Percentiles rank a stretch among this genome's conserved stretches.
phyloP scores from a whole-genome alignment of 306 rosid genomes.

The Trichosanthes cucumerina region DNA sequence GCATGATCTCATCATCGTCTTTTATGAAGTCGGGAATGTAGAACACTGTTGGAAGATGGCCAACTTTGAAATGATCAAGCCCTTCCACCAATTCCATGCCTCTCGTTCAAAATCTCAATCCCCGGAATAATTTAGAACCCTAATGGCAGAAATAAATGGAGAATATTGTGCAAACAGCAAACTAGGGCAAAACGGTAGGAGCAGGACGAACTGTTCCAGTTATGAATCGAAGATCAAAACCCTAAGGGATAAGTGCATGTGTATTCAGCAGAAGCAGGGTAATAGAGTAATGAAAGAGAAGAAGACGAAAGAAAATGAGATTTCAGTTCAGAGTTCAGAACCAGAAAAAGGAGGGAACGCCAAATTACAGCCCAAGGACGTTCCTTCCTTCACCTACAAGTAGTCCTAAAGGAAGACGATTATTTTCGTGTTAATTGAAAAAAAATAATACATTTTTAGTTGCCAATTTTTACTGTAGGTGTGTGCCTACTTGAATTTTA shows the following conservation, averaged over 20 bases:
- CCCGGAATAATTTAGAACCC: background rate
- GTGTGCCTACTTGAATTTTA: no score
- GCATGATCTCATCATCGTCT: slow-evolving; percentile 30
- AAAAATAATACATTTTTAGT: no score
- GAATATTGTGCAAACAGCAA: background rate
- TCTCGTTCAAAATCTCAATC: background rate
- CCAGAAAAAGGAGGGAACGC: no score
- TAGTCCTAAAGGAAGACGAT: no score
- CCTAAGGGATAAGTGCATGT: background rate
- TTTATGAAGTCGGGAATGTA: slow-evolving; percentile 63
- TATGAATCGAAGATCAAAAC: background rate
- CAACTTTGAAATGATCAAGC: slow-evolving; percentile 38
- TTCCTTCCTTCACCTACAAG: no score
- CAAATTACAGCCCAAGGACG: no score
- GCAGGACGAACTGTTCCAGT: background rate
- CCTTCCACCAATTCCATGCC: slow-evolving; percentile 31
- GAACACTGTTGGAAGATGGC: slow-evolving; percentile 46
- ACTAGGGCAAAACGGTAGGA: background rate
- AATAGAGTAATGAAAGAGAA: background rate
- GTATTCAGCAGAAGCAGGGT: background rate
- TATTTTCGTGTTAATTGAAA: no score
- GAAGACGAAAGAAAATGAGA: background rate
- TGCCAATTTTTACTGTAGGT: no score
- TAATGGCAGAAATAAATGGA: background rate
- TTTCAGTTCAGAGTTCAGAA: background rate